phyloP scores from a whole-genome alignment of 345 rosid species.

The Citrus sp. region DNA sequence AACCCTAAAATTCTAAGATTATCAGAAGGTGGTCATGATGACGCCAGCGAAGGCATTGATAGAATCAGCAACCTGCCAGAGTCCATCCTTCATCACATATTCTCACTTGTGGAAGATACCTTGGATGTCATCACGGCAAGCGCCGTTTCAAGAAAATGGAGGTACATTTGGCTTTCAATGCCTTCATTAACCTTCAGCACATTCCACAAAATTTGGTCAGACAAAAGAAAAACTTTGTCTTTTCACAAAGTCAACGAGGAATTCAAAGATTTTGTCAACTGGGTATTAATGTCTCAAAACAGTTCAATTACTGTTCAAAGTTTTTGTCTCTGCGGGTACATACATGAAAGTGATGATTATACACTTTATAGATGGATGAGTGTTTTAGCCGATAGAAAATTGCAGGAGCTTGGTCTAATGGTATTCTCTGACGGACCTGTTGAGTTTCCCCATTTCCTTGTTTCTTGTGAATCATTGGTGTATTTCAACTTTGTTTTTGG shows the following conservation, averaged over 20 bases:
- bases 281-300: neutral
- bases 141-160: neutral
- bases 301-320: neutral
- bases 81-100: too few relatives aligned
- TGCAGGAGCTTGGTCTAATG: neutral
- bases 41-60: too few relatives aligned
- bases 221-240: neutral
- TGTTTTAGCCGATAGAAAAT: neutral
- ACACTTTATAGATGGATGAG: neutral
- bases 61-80: too few relatives aligned
- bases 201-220: neutral
- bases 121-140: neutral
- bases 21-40: too few relatives aligned
- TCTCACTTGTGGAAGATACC: too few relatives aligned
- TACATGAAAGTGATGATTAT: neutral
- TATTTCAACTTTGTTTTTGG: neutral
- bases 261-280: neutral
- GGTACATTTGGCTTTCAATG: slow-evolving; percentile 3
- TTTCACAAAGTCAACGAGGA: neutral
- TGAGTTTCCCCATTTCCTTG: neutral
- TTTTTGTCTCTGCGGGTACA: neutral
- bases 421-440: neutral
- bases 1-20: too few relatives aligned
- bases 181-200: neutral
- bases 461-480: neutral